Base-by-base conservation (phyloP, 352 stramenopile species). In the Phytopythium kandeliae region DNA sequence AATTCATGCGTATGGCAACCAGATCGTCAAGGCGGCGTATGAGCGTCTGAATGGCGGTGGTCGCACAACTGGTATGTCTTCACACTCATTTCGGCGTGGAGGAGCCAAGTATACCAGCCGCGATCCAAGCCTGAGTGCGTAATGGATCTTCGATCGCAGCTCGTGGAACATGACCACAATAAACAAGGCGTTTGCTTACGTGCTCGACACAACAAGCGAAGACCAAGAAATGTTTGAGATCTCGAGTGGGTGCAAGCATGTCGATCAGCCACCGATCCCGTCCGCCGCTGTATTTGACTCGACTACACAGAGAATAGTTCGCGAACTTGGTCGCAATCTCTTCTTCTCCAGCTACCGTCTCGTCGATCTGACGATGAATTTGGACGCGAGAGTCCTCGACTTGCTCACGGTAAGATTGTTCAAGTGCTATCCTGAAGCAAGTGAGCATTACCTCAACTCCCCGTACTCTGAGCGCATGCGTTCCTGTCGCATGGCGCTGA, bases 141-240 rank as follows among this genome's bases (percentile, higher is more conserved):
- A 69, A 37, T 73, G 63, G 61, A 73, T 67, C 7, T 55, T 61
- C 16, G 64, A 74, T 22, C 60, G 54, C 0, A 60, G 63, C 1
- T 57, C 52, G 1, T 74, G 55, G 63, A 69, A 60, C 34, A 51
- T 71, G 25, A 47, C 45, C 0, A 22, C 52, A 0, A 65, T 51
- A 28, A 59, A 64, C 46, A 71, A 77, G 28, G 57, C 40, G 5
- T 71, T 63, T 9, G 7, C 43, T 9, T n/a, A 71, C 43, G 50
- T 74, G 5, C 67, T 71, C 38, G 74, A 71, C 43, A 67, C 63
- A 0, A 67, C 58, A 1, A 52, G 60, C 19, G 61, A 68, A 28
- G 54, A 66, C 30, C 52, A 63, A 13, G 55, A 57, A n/a, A 55
- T 74, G 16, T 31, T 51, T 0, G 60, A 67, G 12, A 55, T 62